These are phyloP conservation scores for Tubosaeta brunneosetosa DNA, from an alignment of 768 basidiomycete species.

Conservation along the genomic window DNA sequence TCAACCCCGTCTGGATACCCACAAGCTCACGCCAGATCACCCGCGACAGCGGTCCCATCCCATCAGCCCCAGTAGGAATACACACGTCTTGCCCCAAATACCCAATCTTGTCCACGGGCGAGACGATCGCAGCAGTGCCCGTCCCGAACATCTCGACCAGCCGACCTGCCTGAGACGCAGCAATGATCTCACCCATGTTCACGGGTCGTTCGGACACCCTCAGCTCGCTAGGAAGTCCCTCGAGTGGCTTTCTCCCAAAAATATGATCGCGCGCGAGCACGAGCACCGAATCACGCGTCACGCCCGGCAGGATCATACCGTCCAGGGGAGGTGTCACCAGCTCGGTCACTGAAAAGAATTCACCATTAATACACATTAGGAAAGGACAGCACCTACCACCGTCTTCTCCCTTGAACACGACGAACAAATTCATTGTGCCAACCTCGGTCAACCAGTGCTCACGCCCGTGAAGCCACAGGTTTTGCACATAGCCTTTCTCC, in stretches of 20 bases:
- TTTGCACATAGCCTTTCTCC: slow-evolving; percentile 76
- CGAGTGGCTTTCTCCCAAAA: slow-evolving; percentile 39
- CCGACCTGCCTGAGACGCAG: slow-evolving; percentile 36
- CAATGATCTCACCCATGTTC: slow-evolving; percentile 71
- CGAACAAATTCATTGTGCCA: slow-evolving; percentile 92
- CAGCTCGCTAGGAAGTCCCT: slow-evolving; percentile 52
- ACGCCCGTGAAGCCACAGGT: slow-evolving; percentile 81
- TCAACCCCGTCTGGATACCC: slow-evolving; percentile 69
- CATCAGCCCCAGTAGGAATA: slow-evolving; percentile 58
- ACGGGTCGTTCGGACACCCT: slow-evolving; percentile 64
- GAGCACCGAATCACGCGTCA: slow-evolving; percentile 54
- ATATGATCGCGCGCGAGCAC: slow-evolving; percentile 55
- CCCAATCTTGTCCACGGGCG: slow-evolving; percentile 50
- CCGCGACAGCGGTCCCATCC: slow-evolving; percentile 66
- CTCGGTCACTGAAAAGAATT: slow-evolving; percentile 38
- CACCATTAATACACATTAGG: not conserved
- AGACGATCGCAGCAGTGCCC: slow-evolving; percentile 52
- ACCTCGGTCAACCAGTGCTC: slow-evolving; percentile 57
- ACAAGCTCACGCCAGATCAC: slow-evolving; percentile 47
- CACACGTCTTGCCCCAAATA: slow-evolving; percentile 51
- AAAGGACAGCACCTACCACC: slow-evolving; percentile 43
- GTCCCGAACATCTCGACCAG: slow-evolving; percentile 49
- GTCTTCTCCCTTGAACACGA: slow-evolving; percentile 66
- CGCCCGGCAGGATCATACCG: slow-evolving; percentile 65
- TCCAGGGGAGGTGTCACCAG: slow-evolving; percentile 63